A percentile compares a stretch with the other conserved stretches of the same genome.
Evolutionary conservation across 73 alveolate genomes (phyloP).

Genomic region (Tetrahymena borealis): DNA sequence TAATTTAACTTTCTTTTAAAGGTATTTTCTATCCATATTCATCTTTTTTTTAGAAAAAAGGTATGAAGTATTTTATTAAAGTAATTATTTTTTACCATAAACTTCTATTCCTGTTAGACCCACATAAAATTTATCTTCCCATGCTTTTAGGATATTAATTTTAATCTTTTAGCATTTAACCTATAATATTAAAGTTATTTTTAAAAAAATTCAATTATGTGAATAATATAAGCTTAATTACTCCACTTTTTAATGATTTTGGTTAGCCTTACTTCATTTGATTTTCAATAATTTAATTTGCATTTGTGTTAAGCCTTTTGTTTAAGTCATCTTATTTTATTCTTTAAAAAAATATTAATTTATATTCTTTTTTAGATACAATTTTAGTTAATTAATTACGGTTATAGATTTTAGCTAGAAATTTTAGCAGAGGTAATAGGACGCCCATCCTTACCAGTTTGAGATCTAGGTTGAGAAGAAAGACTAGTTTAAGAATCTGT

Average conservation of each 20-base stretch:
- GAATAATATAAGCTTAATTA: not conserved
- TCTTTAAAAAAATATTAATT: not conserved
- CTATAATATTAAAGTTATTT: not conserved
- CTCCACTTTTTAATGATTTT: conserved; percentile 34
- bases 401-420: not conserved
- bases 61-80: not conserved
- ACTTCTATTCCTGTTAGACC: conserved; percentile 78
- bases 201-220: not conserved
- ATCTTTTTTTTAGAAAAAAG: not conserved
- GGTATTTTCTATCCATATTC: not conserved
- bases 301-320: conserved; percentile 11
- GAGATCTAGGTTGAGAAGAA: not conserved
- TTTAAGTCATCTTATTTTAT: not conserved
- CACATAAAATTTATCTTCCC: conserved; percentile 73
- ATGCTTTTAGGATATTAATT: conserved; percentile 44
- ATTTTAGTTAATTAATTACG: not conserved
- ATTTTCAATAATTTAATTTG: not conserved
- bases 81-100: conserved; percentile 44
- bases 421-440: conserved; percentile 56
- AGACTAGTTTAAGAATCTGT: not conserved
- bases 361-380: not conserved
- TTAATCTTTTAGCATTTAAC: conserved; percentile 42
- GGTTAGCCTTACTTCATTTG: conserved; percentile 22
- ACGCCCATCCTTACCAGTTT: conserved; percentile 42
- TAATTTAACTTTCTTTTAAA: conserved; percentile 27